phyloP scores from a whole-genome alignment of 768 basidiomycete genomes.

The Kwoniella sp. region DNA sequence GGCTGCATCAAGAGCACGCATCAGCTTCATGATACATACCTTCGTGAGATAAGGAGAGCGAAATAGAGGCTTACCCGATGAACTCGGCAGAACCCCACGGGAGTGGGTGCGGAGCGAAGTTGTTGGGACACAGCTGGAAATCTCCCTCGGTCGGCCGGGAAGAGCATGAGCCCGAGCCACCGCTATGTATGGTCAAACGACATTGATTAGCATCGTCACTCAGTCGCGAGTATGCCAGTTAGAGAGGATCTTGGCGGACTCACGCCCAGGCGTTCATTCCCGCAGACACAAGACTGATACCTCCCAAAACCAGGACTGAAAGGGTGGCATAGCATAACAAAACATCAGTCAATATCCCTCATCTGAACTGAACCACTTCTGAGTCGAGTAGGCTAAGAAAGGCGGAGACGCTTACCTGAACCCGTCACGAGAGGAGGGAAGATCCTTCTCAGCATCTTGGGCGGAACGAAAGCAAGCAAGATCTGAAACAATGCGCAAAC shows the following conservation, averaged over 20 bases:
- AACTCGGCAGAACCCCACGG: slow-evolving; percentile 9
- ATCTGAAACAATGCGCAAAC: slow-evolving; percentile 81
- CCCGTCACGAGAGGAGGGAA: slow-evolving; percentile 85
- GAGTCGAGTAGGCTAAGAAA: not conserved
- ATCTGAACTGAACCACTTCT: too few relatives aligned
- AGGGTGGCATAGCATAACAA: not conserved
- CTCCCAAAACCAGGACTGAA: slow-evolving; percentile 6
- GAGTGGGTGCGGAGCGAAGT: slow-evolving; percentile 3
- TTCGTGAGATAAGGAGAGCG: not conserved
- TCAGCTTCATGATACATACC: too few relatives aligned
- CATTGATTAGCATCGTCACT: not conserved
- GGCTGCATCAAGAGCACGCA: slow-evolving; percentile 59
- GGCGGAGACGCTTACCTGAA: not conserved
- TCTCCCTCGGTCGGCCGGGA: slow-evolving; percentile 2
- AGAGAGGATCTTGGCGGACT: slow-evolving; percentile 2
- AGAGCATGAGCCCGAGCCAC: slow-evolving; percentile 10
- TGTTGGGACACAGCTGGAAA: slow-evolving; percentile 6
- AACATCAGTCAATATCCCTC: too few relatives aligned
- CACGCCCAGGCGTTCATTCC: slow-evolving; percentile 12
- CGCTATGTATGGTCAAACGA: not conserved
- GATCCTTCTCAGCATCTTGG: slow-evolving; percentile 60
- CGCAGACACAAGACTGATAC: slow-evolving; percentile 7
- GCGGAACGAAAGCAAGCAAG: slow-evolving; percentile 73
- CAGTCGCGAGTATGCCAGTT: not conserved
- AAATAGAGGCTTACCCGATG: not conserved